Conservation (phyloP, 306 rosid species). For the Lagenaria siceraria region DNA sequence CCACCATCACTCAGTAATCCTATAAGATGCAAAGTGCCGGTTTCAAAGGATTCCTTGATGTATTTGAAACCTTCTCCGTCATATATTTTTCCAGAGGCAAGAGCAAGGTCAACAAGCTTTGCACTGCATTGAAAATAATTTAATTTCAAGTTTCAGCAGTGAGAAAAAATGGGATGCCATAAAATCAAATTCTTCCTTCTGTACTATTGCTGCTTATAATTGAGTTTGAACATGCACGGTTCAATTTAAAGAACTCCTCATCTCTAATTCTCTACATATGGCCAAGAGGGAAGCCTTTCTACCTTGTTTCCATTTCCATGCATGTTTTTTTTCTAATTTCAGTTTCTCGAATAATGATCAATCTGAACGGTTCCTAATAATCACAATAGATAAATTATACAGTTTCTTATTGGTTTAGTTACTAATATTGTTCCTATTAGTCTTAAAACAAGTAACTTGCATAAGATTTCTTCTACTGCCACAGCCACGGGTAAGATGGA, state of each 20-base stretch:
- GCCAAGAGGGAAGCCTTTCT: not conserved
- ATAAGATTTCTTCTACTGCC: not conserved
- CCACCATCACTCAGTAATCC: constrained; percentile 90
- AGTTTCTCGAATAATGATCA: not conserved
- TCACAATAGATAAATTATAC: not conserved
- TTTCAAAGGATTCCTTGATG: constrained; percentile 50
- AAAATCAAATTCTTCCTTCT: not conserved
- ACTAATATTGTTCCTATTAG: not conserved
- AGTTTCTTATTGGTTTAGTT: not conserved
- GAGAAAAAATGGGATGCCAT: not conserved
- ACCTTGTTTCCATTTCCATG: not conserved
- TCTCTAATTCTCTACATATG: not conserved
- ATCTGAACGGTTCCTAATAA: not conserved
- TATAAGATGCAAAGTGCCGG: constrained; percentile 76
- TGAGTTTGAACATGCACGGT: not conserved
- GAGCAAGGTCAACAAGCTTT: constrained; percentile 90
- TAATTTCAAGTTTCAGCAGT: not conserved
- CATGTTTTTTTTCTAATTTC: not conserved
- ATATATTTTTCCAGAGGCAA: constrained; percentile 71
- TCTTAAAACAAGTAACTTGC: not conserved
- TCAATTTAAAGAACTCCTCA: not conserved
- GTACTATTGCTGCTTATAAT: not conserved
- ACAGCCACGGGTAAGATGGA: not conserved
- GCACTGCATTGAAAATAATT: constrained; percentile 35
- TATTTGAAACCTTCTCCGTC: constrained; percentile 81